phyloP scores from a whole-genome alignment of 106 monocot genomes.

The Dactylorhiza incarnata region DNA sequence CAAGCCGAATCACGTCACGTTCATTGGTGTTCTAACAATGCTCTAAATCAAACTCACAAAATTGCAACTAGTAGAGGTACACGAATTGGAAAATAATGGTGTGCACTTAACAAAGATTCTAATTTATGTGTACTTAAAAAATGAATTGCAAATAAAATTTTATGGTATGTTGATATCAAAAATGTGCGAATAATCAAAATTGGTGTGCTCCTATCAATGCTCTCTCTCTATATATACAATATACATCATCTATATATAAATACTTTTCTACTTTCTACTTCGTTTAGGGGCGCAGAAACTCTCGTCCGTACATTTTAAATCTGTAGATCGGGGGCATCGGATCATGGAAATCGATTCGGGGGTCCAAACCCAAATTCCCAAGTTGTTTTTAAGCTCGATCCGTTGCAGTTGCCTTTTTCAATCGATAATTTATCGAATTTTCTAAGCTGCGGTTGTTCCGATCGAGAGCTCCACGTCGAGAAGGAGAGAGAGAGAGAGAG shows the following conservation, averaged over 20 bases:
- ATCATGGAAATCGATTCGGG: neutral
- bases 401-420: conserved; percentile 3
- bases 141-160: too few species aligned
- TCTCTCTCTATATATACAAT: too few species aligned
- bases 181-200: too few species aligned
- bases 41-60: too few species aligned
- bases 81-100: too few species aligned
- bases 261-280: too few species aligned
- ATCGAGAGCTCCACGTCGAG: neutral
- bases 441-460: neutral
- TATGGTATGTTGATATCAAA: too few species aligned
- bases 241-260: too few species aligned
- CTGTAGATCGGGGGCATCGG: neutral
- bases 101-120: too few species aligned
- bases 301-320: neutral
- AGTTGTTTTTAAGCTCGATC: conserved; percentile 4
- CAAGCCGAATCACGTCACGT: conserved; percentile 61
- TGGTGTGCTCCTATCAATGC: too few species aligned
- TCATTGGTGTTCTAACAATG: conserved; percentile 65
- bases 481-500: neutral
- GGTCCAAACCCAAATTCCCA: neutral
- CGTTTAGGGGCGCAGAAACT: neutral
- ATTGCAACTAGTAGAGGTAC: too few species aligned
- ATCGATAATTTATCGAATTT: neutral
- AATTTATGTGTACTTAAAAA: too few species aligned